Percentiles rank a stretch among this genome's conserved stretches.
Conservation (phyloP, 163 green algal species). For the Chlamydomonas reinhardtii region DNA sequence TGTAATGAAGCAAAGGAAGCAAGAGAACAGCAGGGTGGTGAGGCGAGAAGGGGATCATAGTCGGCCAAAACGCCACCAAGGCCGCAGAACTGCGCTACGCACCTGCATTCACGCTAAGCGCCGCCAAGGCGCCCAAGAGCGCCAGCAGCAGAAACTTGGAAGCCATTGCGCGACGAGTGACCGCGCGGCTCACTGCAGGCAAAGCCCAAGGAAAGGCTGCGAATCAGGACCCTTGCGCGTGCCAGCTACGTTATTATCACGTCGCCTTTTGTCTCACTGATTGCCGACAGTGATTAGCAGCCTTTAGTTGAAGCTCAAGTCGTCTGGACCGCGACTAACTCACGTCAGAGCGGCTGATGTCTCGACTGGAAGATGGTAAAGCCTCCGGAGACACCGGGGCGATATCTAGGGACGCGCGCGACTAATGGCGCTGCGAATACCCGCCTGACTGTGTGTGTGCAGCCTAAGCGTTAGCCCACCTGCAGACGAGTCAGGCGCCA, state of each 20-base stretch:
- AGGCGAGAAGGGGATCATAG: background rate
- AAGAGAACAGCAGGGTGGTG: background rate
- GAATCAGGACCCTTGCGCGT: background rate
- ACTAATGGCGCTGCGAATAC: background rate
- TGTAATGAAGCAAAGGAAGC: too few species aligned
- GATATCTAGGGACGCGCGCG: background rate
- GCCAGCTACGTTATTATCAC: too few species aligned
- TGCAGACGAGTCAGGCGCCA: background rate
- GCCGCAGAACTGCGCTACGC: background rate
- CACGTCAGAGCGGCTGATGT: background rate
- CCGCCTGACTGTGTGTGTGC: background rate
- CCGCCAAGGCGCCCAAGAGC: constrained; percentile 30
- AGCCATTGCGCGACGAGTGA: background rate
- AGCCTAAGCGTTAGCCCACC: background rate
- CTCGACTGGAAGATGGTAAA: background rate
- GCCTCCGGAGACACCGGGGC: too few species aligned
- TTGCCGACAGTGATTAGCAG: too few species aligned
- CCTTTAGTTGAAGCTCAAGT: background rate
- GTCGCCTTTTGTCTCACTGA: background rate
- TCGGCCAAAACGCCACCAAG: background rate
- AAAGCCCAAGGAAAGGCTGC: background rate
- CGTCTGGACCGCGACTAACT: background rate
- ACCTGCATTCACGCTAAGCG: constrained; percentile 12
- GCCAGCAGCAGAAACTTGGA: constrained; percentile 35
- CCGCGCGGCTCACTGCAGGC: background rate